Evolutionary conservation across 2,329 filamentous ascomycete species (phyloP).

Genomic region (Aspergillus costaricaensis): DNA sequence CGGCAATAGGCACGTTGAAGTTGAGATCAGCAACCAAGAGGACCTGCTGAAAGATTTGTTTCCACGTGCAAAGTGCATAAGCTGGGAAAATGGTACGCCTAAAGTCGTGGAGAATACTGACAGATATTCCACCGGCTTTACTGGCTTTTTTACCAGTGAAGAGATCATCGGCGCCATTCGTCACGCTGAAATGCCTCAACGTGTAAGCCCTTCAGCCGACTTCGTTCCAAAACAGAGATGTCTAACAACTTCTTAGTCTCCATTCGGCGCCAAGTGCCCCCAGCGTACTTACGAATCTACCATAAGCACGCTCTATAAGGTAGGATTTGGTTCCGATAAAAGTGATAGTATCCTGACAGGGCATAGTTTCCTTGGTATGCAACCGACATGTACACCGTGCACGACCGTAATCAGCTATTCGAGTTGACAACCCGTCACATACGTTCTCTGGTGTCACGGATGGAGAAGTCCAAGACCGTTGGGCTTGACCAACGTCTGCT

Average conservation of each 20-base stretch:
- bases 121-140: constrained; percentile 52
- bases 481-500: constrained; percentile 44
- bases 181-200: constrained; percentile 52
- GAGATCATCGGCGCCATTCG: constrained; percentile 51
- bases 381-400: constrained; percentile 47
- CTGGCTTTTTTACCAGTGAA: constrained; percentile 54
- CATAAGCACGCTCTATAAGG: constrained; percentile 55
- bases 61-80: constrained; percentile 53
- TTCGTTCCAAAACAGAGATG: background rate
- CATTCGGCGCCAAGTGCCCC: constrained; percentile 51
- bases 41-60: constrained; percentile 55
- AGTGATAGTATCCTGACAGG: constrained; percentile 13
- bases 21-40: constrained; percentile 50
- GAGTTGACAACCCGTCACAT: constrained; percentile 57
- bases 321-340: constrained; percentile 22
- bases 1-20: constrained; percentile 50
- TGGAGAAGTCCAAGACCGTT: constrained; percentile 48
- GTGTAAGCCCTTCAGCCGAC: constrained; percentile 42
- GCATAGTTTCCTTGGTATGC: constrained; percentile 54
- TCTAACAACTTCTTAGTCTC: constrained; percentile 41
- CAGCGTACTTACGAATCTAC: constrained; percentile 57
- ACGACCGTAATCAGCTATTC: constrained; percentile 51
- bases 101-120: constrained; percentile 39
- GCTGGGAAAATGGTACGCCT: constrained; percentile 45
- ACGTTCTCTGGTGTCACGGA: constrained; percentile 67